These are phyloP conservation scores for Chrysosporium queenslandicum DNA, from an alignment of 2,329 filamentous ascomycete species.

Conservation along the genomic window DNA sequence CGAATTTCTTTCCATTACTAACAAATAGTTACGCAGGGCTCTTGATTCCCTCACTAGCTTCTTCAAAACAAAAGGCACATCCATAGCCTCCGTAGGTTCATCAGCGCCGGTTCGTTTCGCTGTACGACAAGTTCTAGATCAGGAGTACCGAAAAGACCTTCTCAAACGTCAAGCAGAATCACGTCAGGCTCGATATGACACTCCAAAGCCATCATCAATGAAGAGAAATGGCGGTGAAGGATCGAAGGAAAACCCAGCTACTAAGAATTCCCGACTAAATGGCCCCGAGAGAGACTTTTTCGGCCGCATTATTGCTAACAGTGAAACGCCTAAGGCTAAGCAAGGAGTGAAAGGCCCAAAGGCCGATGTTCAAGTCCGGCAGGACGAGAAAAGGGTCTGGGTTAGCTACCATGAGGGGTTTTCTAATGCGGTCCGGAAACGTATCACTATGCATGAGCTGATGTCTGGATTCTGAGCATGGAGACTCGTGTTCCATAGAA, in stretches of 20 bases:
- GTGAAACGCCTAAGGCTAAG: constrained; percentile 12
- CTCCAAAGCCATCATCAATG: constrained; percentile 27
- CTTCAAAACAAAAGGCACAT: constrained; percentile 28
- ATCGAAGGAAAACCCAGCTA: constrained; percentile 21
- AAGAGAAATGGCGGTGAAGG: constrained; percentile 18
- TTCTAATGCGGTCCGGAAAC: constrained; percentile 85
- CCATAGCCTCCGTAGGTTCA: constrained; percentile 43
- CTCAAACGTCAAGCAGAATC: constrained; percentile 55
- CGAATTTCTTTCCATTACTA: no score
- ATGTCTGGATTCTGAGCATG: constrained; percentile 39
- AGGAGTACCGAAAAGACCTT: constrained; percentile 70
- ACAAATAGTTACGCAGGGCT: constrained; percentile 34
- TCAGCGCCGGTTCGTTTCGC: constrained; percentile 76
- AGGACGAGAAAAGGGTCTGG: constrained; percentile 58
- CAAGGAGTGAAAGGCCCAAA: constrained; percentile 27
- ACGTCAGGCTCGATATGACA: constrained; percentile 54
- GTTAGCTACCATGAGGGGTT: constrained; percentile 82
- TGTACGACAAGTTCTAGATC: constrained; percentile 83
- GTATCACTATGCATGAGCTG: constrained; percentile 70
- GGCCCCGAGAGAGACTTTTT: constrained; percentile 72
- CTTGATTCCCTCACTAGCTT: constrained; percentile 72
- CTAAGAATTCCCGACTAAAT: constrained; percentile 22
- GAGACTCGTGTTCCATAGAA: no score
- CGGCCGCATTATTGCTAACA: constrained; percentile 55
- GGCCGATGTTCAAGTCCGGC: constrained; percentile 25